Evolutionary conservation across 2,329 filamentous ascomycete genomes (phyloP).

Genomic region (Furcasterigmium furcatum): DNA sequence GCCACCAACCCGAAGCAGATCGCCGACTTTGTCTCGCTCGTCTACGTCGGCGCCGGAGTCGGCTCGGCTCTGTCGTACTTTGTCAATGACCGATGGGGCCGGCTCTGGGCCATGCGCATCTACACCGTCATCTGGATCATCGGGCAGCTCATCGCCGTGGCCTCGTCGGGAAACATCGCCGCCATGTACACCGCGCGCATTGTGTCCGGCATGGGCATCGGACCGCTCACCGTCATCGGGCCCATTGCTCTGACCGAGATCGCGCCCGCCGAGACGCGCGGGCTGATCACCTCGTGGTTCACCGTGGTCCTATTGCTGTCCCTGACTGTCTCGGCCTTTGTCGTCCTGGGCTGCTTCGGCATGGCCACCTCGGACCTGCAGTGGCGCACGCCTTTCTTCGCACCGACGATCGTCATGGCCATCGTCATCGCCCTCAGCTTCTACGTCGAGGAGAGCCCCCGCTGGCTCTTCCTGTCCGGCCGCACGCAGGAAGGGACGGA

Average conservation of each 20-base stretch:
- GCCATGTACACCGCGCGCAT: conserved; percentile 66
- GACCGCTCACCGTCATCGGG: conserved; percentile 43
- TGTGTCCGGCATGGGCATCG: conserved; percentile 44
- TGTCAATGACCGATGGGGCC: conserved; percentile 36
- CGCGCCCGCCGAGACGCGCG: conserved; percentile 46
- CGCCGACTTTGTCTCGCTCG: conserved; percentile 32
- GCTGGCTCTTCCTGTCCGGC: conserved; percentile 66
- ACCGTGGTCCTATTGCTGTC: conserved; percentile 36
- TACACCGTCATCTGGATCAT: conserved; percentile 30
- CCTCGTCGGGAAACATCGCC: conserved; percentile 45
- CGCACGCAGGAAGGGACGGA: conserved; percentile 61
- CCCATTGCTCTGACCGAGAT: conserved; percentile 46
- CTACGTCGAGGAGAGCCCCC: conserved; percentile 58
- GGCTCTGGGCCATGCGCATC: conserved; percentile 33
- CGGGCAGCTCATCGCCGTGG: conserved; percentile 28
- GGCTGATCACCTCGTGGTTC: conserved; percentile 47
- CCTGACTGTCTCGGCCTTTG: conserved; percentile 31
- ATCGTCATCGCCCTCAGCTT: conserved; percentile 46
- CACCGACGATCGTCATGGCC: conserved; percentile 45
- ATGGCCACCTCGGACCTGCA: conserved; percentile 59
- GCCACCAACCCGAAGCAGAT: conserved; percentile 10
- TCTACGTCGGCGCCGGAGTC: conserved; percentile 19
- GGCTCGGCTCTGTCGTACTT: conserved; percentile 27
- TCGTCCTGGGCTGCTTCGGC: conserved; percentile 37
- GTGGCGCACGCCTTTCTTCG: conserved; percentile 18